Percentiles rank a stretch among this genome's conserved stretches.
Evolutionary conservation across 352 stramenopile genomes (phyloP).

Genomic region (Aphanomyces astaci): DNA sequence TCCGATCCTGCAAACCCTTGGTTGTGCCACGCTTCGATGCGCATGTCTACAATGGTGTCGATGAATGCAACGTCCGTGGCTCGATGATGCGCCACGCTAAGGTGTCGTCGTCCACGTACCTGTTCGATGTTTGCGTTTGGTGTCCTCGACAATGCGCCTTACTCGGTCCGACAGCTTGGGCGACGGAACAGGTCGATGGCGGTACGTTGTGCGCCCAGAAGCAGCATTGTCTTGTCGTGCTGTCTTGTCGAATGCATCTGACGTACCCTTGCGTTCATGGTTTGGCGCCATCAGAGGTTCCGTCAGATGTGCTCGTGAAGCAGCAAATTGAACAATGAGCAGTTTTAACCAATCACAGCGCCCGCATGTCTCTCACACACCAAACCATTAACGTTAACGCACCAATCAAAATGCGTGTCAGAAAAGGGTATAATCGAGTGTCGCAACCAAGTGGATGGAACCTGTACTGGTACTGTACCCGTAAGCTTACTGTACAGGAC

Average conservation of each 20-base stretch:
- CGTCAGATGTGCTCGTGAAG: background rate
- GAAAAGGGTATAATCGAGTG: background rate
- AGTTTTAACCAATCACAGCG: slow-evolving; percentile 17
- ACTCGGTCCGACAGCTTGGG: slow-evolving; percentile 46
- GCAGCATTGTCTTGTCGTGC: background rate
- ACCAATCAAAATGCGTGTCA: slow-evolving; percentile 16
- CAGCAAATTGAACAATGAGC: slow-evolving; percentile 23
- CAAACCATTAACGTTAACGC: slow-evolving; percentile 10
- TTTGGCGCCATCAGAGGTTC: slow-evolving; percentile 19
- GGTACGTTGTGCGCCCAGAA: slow-evolving; percentile 10
- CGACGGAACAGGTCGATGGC: slow-evolving; percentile 28
- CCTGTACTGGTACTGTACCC: no score
- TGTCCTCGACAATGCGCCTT: slow-evolving; percentile 37
- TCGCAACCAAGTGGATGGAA: no score
- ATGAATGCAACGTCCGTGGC: no score
- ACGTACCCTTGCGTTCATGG: background rate
- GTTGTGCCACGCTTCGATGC: slow-evolving; percentile 49
- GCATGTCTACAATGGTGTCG: slow-evolving; percentile 44
- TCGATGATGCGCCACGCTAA: no score
- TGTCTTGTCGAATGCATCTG: background rate
- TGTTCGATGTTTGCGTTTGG: slow-evolving; percentile 66
- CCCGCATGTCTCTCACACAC: slow-evolving; percentile 18
- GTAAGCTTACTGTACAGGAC: no score
- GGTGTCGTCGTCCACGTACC: slow-evolving; percentile 28
- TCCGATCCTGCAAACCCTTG: slow-evolving; percentile 76